Conservation (phyloP, 805 yeast genomes). For the Yamadazyma olivae region DNA sequence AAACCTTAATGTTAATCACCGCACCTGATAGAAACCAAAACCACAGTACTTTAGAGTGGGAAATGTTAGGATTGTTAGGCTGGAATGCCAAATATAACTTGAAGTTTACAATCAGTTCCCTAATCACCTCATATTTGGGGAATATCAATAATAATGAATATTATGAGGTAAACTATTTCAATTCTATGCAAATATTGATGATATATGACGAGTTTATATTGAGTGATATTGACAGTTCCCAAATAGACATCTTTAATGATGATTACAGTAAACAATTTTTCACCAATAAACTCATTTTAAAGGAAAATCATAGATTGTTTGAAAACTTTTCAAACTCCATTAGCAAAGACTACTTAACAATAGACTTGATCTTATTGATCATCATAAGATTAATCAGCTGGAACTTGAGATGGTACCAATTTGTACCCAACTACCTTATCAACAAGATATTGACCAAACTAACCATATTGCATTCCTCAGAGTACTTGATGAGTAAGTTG, state of each 20-base stretch:
- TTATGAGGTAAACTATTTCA: slow-evolving; percentile 62
- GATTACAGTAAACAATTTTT: slow-evolving; percentile 23
- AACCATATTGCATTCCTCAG: slow-evolving; percentile 39
- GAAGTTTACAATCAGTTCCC: slow-evolving; percentile 33
- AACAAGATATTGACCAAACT: slow-evolving; percentile 43
- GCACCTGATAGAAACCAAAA: slow-evolving; percentile 23
- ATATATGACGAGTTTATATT: slow-evolving; percentile 42
- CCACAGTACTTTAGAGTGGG: slow-evolving; percentile 74
- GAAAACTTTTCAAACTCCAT: slow-evolving; percentile 11
- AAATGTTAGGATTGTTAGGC: slow-evolving; percentile 58
- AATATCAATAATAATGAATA: slow-evolving; percentile 42
- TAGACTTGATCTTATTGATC: slow-evolving; percentile 32
- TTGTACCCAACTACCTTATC: slow-evolving; percentile 43
- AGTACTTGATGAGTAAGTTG: slow-evolving; percentile 36
- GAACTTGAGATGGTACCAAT: slow-evolving; percentile 62
- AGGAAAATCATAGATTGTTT: slow-evolving; percentile 21
- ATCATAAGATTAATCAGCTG: slow-evolving; percentile 55
- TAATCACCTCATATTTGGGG: slow-evolving; percentile 48
- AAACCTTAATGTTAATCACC: slow-evolving; percentile 22
- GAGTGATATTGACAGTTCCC: slow-evolving; percentile 31
- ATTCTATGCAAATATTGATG: slow-evolving; percentile 48
- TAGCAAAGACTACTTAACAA: slow-evolving; percentile 22
- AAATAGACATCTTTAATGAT: slow-evolving; percentile 28
- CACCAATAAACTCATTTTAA: slow-evolving; percentile 33
- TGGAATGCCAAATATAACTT: slow-evolving; percentile 40